A percentile compares a stretch with the other conserved stretches of the same genome.
phyloP scores from a whole-genome alignment of 108 stramenopile species.

The Skeletonema potamos region DNA sequence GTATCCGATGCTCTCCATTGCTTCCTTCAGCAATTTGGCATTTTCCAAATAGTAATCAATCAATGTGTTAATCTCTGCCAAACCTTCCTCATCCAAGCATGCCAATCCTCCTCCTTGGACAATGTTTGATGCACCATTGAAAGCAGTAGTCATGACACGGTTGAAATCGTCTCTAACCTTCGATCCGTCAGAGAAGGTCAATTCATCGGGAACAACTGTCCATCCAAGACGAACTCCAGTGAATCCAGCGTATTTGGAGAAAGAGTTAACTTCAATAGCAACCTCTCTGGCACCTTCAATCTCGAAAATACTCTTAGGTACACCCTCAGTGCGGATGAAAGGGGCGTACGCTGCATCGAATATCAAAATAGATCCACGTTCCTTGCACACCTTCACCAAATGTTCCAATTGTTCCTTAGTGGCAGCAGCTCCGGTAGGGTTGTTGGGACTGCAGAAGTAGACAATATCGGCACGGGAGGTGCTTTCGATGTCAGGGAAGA shows the following conservation, averaged over 20 bases:
- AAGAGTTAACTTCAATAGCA: slow-evolving; percentile 93
- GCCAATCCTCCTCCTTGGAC: slow-evolving; percentile 94
- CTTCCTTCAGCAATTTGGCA: slow-evolving; percentile 85
- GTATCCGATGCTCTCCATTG: slow-evolving; percentile 86
- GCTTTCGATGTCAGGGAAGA: slow-evolving; percentile 92
- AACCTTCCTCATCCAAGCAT: slow-evolving; percentile 91
- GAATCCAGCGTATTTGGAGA: slow-evolving; percentile 95
- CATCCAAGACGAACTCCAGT: slow-evolving; percentile 98
- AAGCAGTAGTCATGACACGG: slow-evolving; percentile 97
- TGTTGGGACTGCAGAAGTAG: slow-evolving; percentile 97
- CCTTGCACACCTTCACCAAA: slow-evolving; percentile 89
- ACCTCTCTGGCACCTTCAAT: slow-evolving; percentile 92
- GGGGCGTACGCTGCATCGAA: slow-evolving; percentile 99
- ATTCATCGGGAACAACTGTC: slow-evolving; percentile 91
- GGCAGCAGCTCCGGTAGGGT: slow-evolving; percentile 96
- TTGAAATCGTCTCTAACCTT: slow-evolving; percentile 91
- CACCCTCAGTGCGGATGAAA: slow-evolving; percentile 90
- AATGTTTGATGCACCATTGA: slow-evolving; percentile 98
- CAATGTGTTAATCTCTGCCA: slow-evolving; percentile 88
- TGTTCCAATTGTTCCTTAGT: slow-evolving; percentile 87
- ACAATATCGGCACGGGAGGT: slow-evolving; percentile 92
- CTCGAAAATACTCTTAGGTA: slow-evolving; percentile 96
- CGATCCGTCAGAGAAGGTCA: slow-evolving; percentile 89
- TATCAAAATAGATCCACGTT: slow-evolving; percentile 89
- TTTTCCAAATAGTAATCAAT: slow-evolving; percentile 98